phyloP scores from a whole-genome alignment of 2,329 filamentous ascomycete species.

The Leptodontidium sp. region DNA sequence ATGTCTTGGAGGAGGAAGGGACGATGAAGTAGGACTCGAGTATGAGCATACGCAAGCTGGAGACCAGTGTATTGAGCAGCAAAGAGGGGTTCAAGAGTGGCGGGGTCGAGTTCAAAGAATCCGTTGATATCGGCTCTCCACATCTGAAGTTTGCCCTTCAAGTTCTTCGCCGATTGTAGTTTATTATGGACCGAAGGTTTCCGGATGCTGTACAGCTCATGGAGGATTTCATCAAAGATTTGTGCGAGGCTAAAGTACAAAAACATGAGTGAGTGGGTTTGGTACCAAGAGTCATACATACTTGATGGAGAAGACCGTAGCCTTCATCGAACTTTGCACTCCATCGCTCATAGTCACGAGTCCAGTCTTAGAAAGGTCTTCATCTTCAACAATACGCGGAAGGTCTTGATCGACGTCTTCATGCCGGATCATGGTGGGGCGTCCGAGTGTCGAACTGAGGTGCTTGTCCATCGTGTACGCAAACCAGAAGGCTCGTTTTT shows the following conservation, averaged over 20 bases:
- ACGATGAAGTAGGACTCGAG: conserved; percentile 46
- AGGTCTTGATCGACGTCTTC: conserved; percentile 69
- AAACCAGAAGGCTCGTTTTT: conserved; percentile 67
- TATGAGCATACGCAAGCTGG: conserved; percentile 36
- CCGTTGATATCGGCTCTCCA: conserved; percentile 23
- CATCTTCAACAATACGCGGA: conserved; percentile 63
- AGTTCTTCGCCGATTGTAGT: background rate
- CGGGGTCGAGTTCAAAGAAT: conserved; percentile 23
- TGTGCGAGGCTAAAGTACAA: conserved; percentile 20
- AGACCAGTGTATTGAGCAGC: conserved; percentile 24
- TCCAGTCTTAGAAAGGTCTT: conserved; percentile 56
- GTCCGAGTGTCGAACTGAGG: conserved; percentile 68
- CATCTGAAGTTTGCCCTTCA: conserved; percentile 4
- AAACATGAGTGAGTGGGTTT: background rate
- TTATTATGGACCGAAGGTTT: background rate
- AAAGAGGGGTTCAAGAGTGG: conserved; percentile 8
- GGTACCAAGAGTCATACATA: background rate
- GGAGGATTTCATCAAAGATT: conserved; percentile 21
- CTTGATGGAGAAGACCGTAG: conserved; percentile 28
- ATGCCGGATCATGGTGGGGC: conserved; percentile 66
- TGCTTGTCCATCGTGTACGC: conserved; percentile 70
- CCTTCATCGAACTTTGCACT: conserved; percentile 19
- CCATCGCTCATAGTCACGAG: conserved; percentile 45
- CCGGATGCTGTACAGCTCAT: conserved; percentile 20
- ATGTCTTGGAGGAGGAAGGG: conserved; percentile 45